A percentile compares a stretch with the other conserved stretches of the same genome.
These are phyloP conservation scores for Aspergillus neoniger DNA, from an alignment of 2,329 filamentous ascomycete species.

Conservation along the genomic window DNA sequence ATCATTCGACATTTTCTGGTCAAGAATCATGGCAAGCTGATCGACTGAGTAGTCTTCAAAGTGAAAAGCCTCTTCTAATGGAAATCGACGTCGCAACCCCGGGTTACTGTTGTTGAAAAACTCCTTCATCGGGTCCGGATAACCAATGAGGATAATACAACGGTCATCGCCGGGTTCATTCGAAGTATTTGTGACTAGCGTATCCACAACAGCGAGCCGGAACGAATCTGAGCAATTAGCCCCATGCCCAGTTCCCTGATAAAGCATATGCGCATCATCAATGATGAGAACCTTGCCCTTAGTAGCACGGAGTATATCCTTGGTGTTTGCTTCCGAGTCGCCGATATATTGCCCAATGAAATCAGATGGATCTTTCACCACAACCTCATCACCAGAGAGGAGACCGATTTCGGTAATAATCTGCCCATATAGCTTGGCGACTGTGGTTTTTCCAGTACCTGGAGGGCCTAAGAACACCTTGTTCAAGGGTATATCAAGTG, in stretches of 20 bases:
- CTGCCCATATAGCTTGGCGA: background rate
- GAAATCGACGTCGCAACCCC: slow-evolving; percentile 5
- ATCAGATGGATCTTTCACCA: background rate
- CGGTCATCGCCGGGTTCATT: slow-evolving; percentile 4
- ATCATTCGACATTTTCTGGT: background rate
- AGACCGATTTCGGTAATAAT: background rate
- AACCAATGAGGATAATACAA: slow-evolving; percentile 9
- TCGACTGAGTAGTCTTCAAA: background rate
- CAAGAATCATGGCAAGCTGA: background rate
- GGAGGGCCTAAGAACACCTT: background rate
- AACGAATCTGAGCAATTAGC: background rate
- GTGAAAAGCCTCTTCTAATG: background rate
- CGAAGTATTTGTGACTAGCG: background rate
- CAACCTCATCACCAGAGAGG: background rate
- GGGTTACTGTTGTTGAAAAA: slow-evolving; percentile 23
- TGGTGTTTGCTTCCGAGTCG: background rate
- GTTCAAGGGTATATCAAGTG: background rate
- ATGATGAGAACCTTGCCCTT: background rate
- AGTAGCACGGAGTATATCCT: background rate
- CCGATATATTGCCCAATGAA: background rate
- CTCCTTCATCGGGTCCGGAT: slow-evolving; percentile 5
- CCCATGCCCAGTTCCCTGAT: background rate
- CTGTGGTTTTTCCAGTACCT: background rate
- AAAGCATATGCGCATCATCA: background rate
- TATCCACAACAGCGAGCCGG: background rate